phyloP scores from a whole-genome alignment of 1,284 basidiomycete genomes.

The Abortiporus biennis region DNA sequence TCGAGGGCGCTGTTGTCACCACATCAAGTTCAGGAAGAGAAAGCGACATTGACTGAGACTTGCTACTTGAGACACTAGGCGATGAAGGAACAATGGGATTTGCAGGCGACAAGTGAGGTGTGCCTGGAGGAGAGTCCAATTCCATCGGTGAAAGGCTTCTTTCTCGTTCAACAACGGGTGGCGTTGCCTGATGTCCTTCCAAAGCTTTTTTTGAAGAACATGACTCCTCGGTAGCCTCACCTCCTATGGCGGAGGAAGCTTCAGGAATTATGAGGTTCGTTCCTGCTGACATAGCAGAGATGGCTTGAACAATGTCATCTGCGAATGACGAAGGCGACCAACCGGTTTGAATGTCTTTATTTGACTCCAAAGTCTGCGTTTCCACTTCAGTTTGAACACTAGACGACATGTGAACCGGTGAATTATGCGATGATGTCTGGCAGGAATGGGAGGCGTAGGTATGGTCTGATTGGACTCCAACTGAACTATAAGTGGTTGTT shows the following conservation, averaged over 20 bases:
- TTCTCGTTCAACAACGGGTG: too few species aligned
- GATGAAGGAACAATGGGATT: slow-evolving; percentile 12
- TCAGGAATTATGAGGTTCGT: too few species aligned
- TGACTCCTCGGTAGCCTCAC: too few species aligned
- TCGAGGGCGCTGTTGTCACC: background rate
- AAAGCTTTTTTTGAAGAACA: too few species aligned
- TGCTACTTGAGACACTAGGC: background rate
- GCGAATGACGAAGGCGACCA: too few species aligned
- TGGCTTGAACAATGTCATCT: too few species aligned
- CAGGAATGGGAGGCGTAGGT: background rate
- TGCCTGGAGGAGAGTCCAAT: slow-evolving; percentile 38
- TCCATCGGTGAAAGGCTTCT: slow-evolving; percentile 54
- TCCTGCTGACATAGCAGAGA: too few species aligned
- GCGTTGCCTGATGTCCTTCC: too few species aligned
- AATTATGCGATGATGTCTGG: background rate
- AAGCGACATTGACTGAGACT: slow-evolving; percentile 12
- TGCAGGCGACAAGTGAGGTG: slow-evolving; percentile 23
- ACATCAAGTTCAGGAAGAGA: slow-evolving; percentile 9
- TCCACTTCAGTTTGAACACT: background rate
- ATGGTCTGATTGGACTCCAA: slow-evolving; percentile 2
- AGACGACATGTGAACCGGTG: background rate
- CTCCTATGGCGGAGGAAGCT: too few species aligned
- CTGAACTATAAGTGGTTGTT: background rate
- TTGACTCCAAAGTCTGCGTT: background rate
- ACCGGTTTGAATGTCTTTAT: too few species aligned